These are phyloP conservation scores for Wickerhamomyces canadensis DNA, from an alignment of 805 yeast genomes.

Conservation along the genomic window DNA sequence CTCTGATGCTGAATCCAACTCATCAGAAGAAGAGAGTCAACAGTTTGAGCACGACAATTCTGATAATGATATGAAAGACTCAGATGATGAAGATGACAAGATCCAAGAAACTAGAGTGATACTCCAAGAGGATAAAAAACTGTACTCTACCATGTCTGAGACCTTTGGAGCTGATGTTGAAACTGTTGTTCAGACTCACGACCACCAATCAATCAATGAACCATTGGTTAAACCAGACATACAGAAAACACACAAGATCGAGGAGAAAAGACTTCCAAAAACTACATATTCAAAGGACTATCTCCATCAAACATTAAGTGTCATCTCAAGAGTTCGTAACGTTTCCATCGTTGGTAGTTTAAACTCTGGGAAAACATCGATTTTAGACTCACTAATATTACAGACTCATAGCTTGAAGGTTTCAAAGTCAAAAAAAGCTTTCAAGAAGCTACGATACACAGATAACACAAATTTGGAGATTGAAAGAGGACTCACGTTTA, in stretches of 20 bases:
- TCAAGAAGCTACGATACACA: conserved; percentile 65
- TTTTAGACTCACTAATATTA: conserved; percentile 60
- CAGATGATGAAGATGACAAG: conserved; percentile 2
- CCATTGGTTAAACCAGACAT: conserved; percentile 60
- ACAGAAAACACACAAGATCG: conserved; percentile 40
- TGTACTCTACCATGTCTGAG: conserved; percentile 37
- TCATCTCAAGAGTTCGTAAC: conserved; percentile 67
- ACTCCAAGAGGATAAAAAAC: conserved; percentile 39
- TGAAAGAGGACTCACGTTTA: conserved; percentile 65
- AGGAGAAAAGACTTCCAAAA: conserved; percentile 50
- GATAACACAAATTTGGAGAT: conserved; percentile 69
- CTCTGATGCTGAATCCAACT: conserved; percentile 38
- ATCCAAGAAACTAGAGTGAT: conserved; percentile 25
- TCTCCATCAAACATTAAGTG: conserved; percentile 40
- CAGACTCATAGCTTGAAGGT: conserved; percentile 53
- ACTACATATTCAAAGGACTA: conserved; percentile 59
- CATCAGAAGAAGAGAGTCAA: conserved; percentile 12
- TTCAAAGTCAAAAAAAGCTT: conserved; percentile 46
- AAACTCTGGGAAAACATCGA: conserved; percentile 82
- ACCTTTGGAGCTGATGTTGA: conserved; percentile 62
- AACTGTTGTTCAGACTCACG: conserved; percentile 50
- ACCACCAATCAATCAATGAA: conserved; percentile 44
- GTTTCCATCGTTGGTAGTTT: conserved; percentile 74
- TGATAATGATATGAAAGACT: conserved; percentile 22
- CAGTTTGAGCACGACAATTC: conserved; percentile 14